These are phyloP conservation scores for Suillus luteus DNA, from an alignment of 768 basidiomycete species.

Conservation along the genomic window DNA sequence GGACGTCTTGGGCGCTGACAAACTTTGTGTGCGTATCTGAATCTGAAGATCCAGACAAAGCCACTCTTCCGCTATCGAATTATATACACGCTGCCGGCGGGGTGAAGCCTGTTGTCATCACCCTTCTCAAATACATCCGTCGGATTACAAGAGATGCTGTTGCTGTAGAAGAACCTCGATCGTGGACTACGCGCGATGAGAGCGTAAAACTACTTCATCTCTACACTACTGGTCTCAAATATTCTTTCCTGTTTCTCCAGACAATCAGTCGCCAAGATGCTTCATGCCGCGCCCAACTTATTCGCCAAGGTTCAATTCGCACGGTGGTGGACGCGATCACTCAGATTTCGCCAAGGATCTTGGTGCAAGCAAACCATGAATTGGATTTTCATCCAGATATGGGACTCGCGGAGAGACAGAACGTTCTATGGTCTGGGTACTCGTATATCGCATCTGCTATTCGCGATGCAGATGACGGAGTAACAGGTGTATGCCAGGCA, in stretches of 20 bases:
- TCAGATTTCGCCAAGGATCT: background rate
- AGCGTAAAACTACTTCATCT: background rate
- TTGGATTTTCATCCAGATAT: background rate
- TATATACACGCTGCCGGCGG: slow-evolving; percentile 1
- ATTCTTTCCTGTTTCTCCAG: background rate
- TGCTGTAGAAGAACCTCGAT: background rate
- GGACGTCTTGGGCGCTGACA: background rate
- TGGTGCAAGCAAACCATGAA: background rate
- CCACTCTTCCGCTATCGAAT: background rate
- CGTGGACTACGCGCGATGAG: background rate
- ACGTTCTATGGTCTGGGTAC: background rate
- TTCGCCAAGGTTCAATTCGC: background rate
- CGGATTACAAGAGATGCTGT: background rate
- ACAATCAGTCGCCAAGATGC: background rate
- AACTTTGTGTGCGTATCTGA: background rate
- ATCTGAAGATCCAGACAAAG: background rate
- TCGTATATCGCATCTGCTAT: background rate
- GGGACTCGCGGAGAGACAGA: background rate
- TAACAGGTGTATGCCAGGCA: background rate
- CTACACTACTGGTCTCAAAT: background rate
- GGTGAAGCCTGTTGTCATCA: background rate
- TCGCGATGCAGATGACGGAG: background rate
- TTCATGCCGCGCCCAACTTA: slow-evolving; percentile 4
- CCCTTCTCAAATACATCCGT: slow-evolving; percentile 2
- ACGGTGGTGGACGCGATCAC: background rate